A percentile compares a stretch with the other conserved stretches of the same genome.
Conservation (phyloP, 2,329 filamentous ascomycete genomes). For the Harringtonia aguacate region DNA sequence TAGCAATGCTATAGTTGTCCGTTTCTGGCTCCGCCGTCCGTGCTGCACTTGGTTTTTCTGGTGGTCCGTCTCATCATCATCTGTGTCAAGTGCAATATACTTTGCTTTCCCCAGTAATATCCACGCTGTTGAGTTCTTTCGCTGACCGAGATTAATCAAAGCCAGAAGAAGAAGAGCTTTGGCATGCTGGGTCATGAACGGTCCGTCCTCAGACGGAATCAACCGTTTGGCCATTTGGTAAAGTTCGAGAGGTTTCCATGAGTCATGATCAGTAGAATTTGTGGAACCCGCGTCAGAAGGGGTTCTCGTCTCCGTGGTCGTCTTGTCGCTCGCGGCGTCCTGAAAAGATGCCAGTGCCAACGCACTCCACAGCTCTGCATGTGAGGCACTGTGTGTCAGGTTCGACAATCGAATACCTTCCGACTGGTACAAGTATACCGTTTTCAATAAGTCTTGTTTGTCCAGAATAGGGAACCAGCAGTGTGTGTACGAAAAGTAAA, state of each 20-base stretch:
- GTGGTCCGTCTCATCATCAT: too few relatives aligned
- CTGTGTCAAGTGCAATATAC: too few relatives aligned
- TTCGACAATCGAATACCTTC: background rate
- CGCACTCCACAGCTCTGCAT: slow-evolving; percentile 46
- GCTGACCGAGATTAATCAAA: slow-evolving; percentile 50
- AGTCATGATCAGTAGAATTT: too few relatives aligned
- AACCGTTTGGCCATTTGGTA: slow-evolving; percentile 38
- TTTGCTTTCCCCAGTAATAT: slow-evolving; percentile 53
- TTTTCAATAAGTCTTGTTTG: slow-evolving; percentile 47
- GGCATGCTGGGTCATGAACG: slow-evolving; percentile 39
- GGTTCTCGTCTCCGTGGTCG: too few relatives aligned
- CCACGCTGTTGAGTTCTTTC: slow-evolving; percentile 49
- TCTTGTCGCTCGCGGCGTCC: slow-evolving; percentile 20
- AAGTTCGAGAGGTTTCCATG: too few relatives aligned
- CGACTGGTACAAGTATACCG: slow-evolving; percentile 27
- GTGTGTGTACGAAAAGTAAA: slow-evolving; percentile 67
- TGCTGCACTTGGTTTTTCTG: background rate
- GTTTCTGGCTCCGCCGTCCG: too few relatives aligned
- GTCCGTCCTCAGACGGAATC: slow-evolving; percentile 36
- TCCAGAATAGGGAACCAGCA: slow-evolving; percentile 68
- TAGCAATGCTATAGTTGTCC: slow-evolving; percentile 18
- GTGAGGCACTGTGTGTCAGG: background rate
- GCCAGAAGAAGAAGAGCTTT: slow-evolving; percentile 48
- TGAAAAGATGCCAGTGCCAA: slow-evolving; percentile 48
- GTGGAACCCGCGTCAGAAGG: too few relatives aligned